Evolutionary conservation across 2,329 filamentous ascomycete genomes (phyloP), one percentile per base, ranked within the genome.

Genomic region (Torrubiellomyces zombiae): DNA sequence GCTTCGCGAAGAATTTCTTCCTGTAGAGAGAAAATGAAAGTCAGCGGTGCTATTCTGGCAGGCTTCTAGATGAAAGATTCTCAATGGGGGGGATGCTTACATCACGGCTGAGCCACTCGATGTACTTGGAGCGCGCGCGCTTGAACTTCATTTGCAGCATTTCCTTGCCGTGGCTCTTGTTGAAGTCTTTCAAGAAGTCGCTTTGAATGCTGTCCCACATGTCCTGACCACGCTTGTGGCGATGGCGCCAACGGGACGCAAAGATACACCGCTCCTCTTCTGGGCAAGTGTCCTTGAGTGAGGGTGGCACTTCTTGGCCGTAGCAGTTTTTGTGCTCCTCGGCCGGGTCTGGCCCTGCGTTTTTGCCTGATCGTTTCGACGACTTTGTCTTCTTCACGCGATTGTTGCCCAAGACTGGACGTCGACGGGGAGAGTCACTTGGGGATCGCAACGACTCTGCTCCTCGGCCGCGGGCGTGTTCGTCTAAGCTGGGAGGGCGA

Each of bases 131-230:
- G 12, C 65, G 55, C 3, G 56, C 56, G 6, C 65, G 54, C 9
- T 57, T 56, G 20, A 66, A 52, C 38, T 60, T 63, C 65, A 70
- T 69, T 35, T 70, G 65, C 4, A 69, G 48, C 24, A 55, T 55
- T 24, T 63, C 58, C 32, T 62, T 60, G 18, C 55, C 50, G 5
- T 47, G 48, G 9, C 45, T 44, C 31, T 52, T 47, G 7, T 38
- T 28, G 25, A 55, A 55, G 12, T 30, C 30, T 7, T 33, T 28
- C 9, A 38, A 38, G 31, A 53, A 68, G 28, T 58, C 53, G 5
- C 38, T 40, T 24, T 55, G 51, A 29, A 70, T 67, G 19, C 53
- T 49, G 14, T 63, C 56, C 65, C 65, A 70, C 63, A 69, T 69
- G 17, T 63, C 61, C 33, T 63, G 63, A 10, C 65, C 64, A 35